Evolutionary conservation across 2,329 filamentous ascomycete genomes (phyloP), one percentile per base, ranked within the genome.

Genomic region (Juglanconis oblonga): DNA sequence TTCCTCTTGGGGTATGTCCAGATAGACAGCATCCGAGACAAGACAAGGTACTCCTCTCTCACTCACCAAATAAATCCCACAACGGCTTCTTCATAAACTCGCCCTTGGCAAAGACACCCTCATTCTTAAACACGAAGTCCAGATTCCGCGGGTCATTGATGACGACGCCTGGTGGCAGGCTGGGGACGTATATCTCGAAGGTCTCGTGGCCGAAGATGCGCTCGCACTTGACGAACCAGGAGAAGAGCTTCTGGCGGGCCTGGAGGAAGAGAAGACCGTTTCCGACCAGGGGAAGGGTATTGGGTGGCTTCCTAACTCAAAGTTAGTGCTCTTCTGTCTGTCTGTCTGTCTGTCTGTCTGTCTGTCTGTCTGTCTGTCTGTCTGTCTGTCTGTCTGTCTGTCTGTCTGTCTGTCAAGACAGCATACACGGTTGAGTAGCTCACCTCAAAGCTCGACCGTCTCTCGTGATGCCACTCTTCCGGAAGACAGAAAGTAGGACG

Each of bases 221-320:
- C 68, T 87, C 83, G 65, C 83, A 86, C 64, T 76, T 78, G 52
- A 81, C 77, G 67, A 88, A 88, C 86, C 85, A 88, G 7, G 78
- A 72, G 63, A 88, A 85, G 5, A 88, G 77, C 56, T 79, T 81
- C 66, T 87, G 81, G 3, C 86, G 80, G 2, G 82, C 76, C 66
- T 81, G 83, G 1, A 88, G 74, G 66, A 88, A 88, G 7, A 82
- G 70, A 50, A 88, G 76, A 5, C 85, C 86, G 65, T 88, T 87
- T 32, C 85, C 86, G 4, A 80, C 74, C 2, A 88, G 61, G 0
- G 85, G 86, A 1, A 83, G 69, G 3, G 81, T 81, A 58, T 80
- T 74, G 2, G 80, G 79, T 0, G 81, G 77, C 54, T 75, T 78
- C 57, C 79, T 81, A 57, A 48, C n/a, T 4, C 14, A 13, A 40